Base-by-base conservation (phyloP, 2,329 filamentous ascomycete genomes). In the Apiospora kogelbergensis region DNA sequence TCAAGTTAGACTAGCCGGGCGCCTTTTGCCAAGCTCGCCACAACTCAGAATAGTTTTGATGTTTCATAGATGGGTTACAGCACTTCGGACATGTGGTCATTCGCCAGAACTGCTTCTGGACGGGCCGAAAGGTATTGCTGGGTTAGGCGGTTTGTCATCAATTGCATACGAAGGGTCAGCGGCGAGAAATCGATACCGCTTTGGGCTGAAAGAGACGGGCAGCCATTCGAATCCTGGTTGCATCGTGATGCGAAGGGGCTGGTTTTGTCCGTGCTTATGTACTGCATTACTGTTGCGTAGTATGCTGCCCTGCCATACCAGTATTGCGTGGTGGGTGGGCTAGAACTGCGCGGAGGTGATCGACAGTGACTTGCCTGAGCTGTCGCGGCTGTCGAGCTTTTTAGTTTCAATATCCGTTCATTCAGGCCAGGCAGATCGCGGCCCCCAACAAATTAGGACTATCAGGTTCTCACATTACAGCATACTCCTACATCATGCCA, bases 371-470 rank as follows among this genome's bases (percentile, higher is more conserved):
- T 60, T 60, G 30, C 53, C 53, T 60, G 53, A 60, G 53, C 53
- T 60, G 53, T 60, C 53, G 53, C 53, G 53, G 53, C 53, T 60
- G 53, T 60, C 53, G 53, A 60, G 53, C 53, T 60, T 60, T 37
- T 60, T 60, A 60, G 53, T 60, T 60, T 37, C 53, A 60, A 60
- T 60, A 60, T 60, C 53, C 53, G 53, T 60, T 60, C 30, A 20
- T n/a, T 60, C 53, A 60, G 53, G 53, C 20, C 53, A 60, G 53
- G 53, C 53, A 60, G 53, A 60, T 60, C 53, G 53, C 53, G 30
- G 53, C 53, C 53, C 53, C 53, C 53, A 60, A 37, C 53, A 60
- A 60, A 60, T 37, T 60, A 20, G 3, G 53, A 60, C 53, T 60
- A 60, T 60, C 30, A 60, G 53, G 37, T 60, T 37, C 53, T 60